Percentiles rank a stretch among this genome's conserved stretches.
Evolutionary conservation across 495 filamentous ascomycete species (phyloP).

Genomic region (Penicillium diatomitis): DNA sequence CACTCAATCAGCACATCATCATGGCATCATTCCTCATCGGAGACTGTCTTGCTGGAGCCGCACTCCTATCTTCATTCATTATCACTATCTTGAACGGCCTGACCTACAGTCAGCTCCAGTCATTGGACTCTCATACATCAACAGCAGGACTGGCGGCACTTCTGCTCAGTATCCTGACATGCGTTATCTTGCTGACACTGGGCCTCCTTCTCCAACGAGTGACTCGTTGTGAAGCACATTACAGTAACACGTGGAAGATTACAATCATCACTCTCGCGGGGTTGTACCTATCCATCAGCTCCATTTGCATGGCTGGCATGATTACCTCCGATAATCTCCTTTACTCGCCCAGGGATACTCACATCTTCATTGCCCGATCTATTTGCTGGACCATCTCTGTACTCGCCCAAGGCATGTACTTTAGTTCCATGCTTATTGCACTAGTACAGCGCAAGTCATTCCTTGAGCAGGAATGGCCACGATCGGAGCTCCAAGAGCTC

Average conservation of each 20-base stretch:
- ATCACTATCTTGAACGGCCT: slow-evolving; percentile 27
- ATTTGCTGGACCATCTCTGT: slow-evolving; percentile 28
- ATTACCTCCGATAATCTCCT: slow-evolving; percentile 17
- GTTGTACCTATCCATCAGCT: slow-evolving; percentile 23
- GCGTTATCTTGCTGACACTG: slow-evolving; percentile 18
- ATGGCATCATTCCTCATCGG: slow-evolving; percentile 13
- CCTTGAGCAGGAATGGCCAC: slow-evolving; percentile 14
- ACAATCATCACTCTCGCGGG: slow-evolving; percentile 12
- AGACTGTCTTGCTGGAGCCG: slow-evolving; percentile 20
- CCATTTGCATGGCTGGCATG: slow-evolving; percentile 20
- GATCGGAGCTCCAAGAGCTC: slow-evolving; percentile 21
- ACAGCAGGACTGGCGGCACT: slow-evolving; percentile 18
- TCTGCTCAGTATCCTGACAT: slow-evolving; percentile 21
- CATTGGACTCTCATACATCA: slow-evolving; percentile 8
- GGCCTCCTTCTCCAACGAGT: slow-evolving; percentile 18
- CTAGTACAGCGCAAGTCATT: slow-evolving; percentile 6
- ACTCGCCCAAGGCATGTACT: slow-evolving; percentile 26
- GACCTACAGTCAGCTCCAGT: slow-evolving; percentile 19
- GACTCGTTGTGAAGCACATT: slow-evolving; percentile 8
- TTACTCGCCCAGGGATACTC: slow-evolving; percentile 4
- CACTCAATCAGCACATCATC: not conserved
- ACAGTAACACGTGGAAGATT: slow-evolving; percentile 12
- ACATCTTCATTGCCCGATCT: slow-evolving; percentile 21
- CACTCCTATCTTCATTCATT: slow-evolving; percentile 19
- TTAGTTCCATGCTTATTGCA: slow-evolving; percentile 21